Evolutionary conservation across 441 rosid species (phyloP), one percentile per base, ranked within the genome.

Genomic region (Francoa sonchifolia): DNA sequence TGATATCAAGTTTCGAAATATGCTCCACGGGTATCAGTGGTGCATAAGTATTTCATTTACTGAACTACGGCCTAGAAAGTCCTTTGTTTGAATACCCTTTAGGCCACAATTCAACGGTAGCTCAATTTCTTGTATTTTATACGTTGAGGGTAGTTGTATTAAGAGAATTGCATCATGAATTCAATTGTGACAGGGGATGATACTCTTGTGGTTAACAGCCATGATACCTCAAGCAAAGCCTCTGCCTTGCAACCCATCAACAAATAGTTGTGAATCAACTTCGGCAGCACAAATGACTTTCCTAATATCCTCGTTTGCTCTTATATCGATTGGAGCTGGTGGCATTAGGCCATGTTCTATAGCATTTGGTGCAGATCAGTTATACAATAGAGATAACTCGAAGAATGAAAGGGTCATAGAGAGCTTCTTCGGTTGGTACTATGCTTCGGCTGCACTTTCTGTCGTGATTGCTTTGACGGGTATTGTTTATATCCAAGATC

Each of bases 361-460:
- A 22, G 95, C 95, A 34, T 88, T 81, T 58, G 95, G 97, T 28
- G 97, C 97, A 38, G 87, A 88, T 59, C 95, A 88, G 41, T 33
- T 83, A 29, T 74, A 81, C 48, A 67, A 71, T 43, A 74, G 54
- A 56, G 74, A 75, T 20, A 69, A 81, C 54, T 87, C 87, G 2
- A 68, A 72, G 43, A 79, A 84, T 6, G 67, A 74, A 43, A 62
- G 81, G 68, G 64, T 71, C 52, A 49, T 88, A 13, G 93, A 83
- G 69, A 78, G 90, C 15, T 88, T 61, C 73, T 88, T 88, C 21
- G 82, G 79, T 11, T 88, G 93, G 95, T 88, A 84, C 55, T 83
- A 88, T 50, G 95, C 90, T 26, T 67, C 93, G 5, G 69, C 86
- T 6, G 68, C 74, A 16, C 44, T 76, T 30, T 61, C 93, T 6